Base-by-base conservation (phyloP, 768 basidiomycete genomes). In the Boletellus ananiceps region DNA sequence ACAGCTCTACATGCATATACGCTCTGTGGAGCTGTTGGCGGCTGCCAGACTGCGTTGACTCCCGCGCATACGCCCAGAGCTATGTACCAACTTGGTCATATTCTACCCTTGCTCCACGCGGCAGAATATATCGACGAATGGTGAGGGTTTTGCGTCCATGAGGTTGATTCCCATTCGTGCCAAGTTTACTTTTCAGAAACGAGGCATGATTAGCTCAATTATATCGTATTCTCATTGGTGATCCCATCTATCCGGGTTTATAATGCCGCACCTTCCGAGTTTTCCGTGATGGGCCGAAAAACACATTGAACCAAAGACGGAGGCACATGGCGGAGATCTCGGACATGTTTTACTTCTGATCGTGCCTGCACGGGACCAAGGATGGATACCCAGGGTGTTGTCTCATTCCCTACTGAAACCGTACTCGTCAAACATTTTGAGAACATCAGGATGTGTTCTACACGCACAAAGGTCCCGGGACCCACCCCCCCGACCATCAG, bases 391-490 rank as follows among this genome's bases (percentile, higher is more conserved):
- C 27, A 27, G 21, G 31, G 18, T 12, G 33, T 12, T 19, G 23
- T 33, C 37, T 36, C 19, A 37, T 45, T 42, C 29, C n/a, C 15
- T n/a, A 19, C 18, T 21, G 19, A n/a, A 31, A 27, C 34, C 18
- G 38, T 32, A 38, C 45, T 13, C 27, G 14, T 33, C 8, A 2
- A 25, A 14, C 31, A 29, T 32, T 40, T 32, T 34, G 47, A 44
- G 54, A 44, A 43, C 32, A 14, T 46, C 35, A 5, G 15, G 19
- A 14, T 11, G 18, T 18, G 15, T 42, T 8, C 21, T 31, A 11
- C 39, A 43, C 19, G 18, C 54, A 64, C 61, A 58, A 58, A 58
- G 15, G 39, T 13, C 15, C n/a, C 7, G 33, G 11, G 31, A 29
- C 37, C 9, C 11, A 4, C 42, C 25, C 44, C 31, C 32, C 31